Base-by-base conservation (phyloP, 768 basidiomycete genomes). In the Tephrocybe sp. region DNA sequence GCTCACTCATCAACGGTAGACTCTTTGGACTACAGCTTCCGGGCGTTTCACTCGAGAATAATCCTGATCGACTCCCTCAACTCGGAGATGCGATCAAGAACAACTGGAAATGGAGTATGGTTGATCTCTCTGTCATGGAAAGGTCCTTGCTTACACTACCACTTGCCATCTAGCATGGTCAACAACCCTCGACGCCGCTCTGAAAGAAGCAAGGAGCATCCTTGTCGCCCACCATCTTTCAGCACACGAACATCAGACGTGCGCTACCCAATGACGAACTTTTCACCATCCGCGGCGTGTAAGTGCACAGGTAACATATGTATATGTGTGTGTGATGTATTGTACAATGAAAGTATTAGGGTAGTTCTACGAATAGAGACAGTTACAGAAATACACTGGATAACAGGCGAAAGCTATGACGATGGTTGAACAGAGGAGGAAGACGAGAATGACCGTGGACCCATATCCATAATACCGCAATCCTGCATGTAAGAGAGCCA, bases 401-500 rank as follows among this genome's bases (percentile, higher is more conserved):
- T 38, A 46, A 41, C 11, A 23, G 41, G 38, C 18, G 33, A 42
- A 42, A 38, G 18, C 33, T 19, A 41, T n/a, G n/a, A n/a, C 25
- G 21, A 16, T 31, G 49, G 13, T n/a, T 41, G 19, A 45, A 38
- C 29, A n/a, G 24, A 11, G 12, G n/a, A n/a, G 9, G 38, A 51
- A 51, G 44, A 41, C n/a, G n/a, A 6, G 33, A 27, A 42, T 39
- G 39, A 23, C 3, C 45, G 18, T n/a, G 49, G 45, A 48, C 34
- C 25, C 5, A 44, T 47, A 21, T 72, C 72, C 67, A 74, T 71
- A 42, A 79, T 75, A 6, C 77, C 77, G 59, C 72, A 76, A 56
- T 78, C 74, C 29, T 68, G 68, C 64, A 78, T 76, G 53, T 77
- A 77, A 8, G 73, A 69, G 33, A 76, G 49, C 77, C 77, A 79